Conservation (phyloP, 2,329 filamentous ascomycete genomes). For the Pseudogymnoascus sp. region DNA sequence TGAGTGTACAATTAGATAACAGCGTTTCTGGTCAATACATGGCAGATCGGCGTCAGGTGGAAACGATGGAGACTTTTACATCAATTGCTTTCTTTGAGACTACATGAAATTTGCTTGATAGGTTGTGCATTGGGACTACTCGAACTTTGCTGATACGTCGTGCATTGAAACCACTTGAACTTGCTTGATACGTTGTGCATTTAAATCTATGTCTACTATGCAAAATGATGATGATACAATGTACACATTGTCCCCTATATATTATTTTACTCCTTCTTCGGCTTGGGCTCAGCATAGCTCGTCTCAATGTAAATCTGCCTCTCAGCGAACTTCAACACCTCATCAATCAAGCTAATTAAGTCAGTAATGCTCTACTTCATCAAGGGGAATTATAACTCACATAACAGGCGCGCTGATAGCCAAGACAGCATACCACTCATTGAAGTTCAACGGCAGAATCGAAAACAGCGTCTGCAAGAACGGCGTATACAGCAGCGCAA, state of each 20-base stretch:
- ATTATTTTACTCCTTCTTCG: constrained; percentile 20
- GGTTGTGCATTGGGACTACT: neutral
- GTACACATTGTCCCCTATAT: neutral
- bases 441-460: constrained; percentile 76
- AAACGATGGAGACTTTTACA: neutral
- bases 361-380: neutral
- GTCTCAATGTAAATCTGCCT: constrained; percentile 38
- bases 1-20: constrained; percentile 1
- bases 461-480: constrained; percentile 83
- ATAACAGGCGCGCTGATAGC: constrained; percentile 85
- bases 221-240: neutral
- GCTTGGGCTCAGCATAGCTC: constrained; percentile 18
- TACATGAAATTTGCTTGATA: neutral
- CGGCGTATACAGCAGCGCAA: constrained; percentile 84
- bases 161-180: neutral
- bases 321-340: constrained; percentile 57
- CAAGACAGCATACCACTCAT: constrained; percentile 88
- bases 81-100: neutral
- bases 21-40: neutral
- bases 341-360: constrained; percentile 50
- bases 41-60: neutral
- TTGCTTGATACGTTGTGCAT: neutral
- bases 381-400: constrained; percentile 44
- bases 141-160: neutral
- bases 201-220: constrained; percentile 1